Conservation (phyloP, 2,329 filamentous ascomycete genomes). For the Aspergillus amoenus region DNA sequence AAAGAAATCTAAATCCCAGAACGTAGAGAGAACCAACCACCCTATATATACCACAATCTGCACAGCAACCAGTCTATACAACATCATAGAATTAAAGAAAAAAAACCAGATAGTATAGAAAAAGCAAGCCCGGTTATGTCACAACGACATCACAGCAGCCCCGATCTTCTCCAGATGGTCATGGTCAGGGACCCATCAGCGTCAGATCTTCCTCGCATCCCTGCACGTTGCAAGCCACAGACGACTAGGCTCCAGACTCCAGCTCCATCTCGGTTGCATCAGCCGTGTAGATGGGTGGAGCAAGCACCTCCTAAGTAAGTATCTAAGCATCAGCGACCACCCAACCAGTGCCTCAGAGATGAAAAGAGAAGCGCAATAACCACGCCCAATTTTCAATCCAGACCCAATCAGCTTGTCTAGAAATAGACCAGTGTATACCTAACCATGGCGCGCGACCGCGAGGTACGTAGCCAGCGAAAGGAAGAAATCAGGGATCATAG, state of each 20-base stretch:
- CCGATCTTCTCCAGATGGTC: not conserved
- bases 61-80: not conserved
- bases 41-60: not conserved
- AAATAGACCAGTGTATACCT: not conserved
- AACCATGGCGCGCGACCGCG: not conserved
- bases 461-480: not conserved
- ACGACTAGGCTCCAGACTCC: not conserved
- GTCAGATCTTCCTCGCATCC: not conserved
- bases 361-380: not conserved
- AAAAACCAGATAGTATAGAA: not conserved
- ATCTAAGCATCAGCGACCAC: no score
- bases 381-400: not conserved
- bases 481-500: not conserved
- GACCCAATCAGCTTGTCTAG: not conserved
- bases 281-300: no score
- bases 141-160: conserved; percentile 6
- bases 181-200: not conserved
- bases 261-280: no score
- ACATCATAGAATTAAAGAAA: not conserved
- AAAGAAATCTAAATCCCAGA: not conserved
- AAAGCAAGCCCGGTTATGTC: not conserved
- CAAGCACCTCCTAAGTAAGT: no score
- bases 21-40: not conserved
- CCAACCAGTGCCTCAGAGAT: not conserved
- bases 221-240: conserved; percentile 3